Evolutionary conservation across 2,329 filamentous ascomycete genomes (phyloP).

Genomic region (Cytospora piceicola): DNA sequence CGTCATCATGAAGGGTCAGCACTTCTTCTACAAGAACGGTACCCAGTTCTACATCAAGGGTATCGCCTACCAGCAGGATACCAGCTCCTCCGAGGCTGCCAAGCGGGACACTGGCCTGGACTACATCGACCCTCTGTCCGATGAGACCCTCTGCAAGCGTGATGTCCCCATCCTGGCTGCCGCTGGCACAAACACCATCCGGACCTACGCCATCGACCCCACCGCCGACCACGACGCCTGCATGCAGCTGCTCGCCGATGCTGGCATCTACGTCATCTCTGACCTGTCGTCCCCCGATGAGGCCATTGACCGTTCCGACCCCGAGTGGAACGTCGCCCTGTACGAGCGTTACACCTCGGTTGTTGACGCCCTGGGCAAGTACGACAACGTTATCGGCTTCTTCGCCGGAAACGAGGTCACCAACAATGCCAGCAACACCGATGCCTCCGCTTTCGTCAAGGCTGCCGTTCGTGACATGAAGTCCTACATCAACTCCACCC

Average conservation of each 20-base stretch:
- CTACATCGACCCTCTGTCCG: slow-evolving; percentile 83
- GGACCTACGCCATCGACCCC: slow-evolving; percentile 91
- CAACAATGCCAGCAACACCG: slow-evolving; percentile 86
- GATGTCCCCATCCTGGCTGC: slow-evolving; percentile 81
- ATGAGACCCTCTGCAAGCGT: slow-evolving; percentile 72
- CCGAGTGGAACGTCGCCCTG: slow-evolving; percentile 78
- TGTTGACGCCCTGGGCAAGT: slow-evolving; percentile 78
- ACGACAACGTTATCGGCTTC: slow-evolving; percentile 93
- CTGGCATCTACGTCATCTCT: slow-evolving; percentile 93
- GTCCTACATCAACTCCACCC: slow-evolving; percentile 82
- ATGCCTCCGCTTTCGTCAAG: slow-evolving; percentile 93
- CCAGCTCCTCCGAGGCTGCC: slow-evolving; percentile 45
- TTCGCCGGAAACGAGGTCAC: slow-evolving; percentile 98
- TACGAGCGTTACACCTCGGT: slow-evolving; percentile 83
- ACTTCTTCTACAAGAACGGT: slow-evolving; percentile 81
- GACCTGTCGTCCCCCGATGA: slow-evolving; percentile 80
- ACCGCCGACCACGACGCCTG: slow-evolving; percentile 76
- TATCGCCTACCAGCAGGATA: slow-evolving; percentile 91
- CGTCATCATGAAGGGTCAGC: slow-evolving; percentile 30
- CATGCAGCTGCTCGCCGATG: slow-evolving; percentile 80
- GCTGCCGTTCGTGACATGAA: slow-evolving; percentile 96
- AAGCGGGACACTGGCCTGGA: slow-evolving; percentile 53
- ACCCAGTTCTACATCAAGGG: slow-evolving; percentile 80
- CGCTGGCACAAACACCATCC: slow-evolving; percentile 88
- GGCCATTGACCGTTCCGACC: slow-evolving; percentile 84